Evolutionary conservation across 441 rosid species (phyloP).

Genomic region (Hura crepitans): DNA sequence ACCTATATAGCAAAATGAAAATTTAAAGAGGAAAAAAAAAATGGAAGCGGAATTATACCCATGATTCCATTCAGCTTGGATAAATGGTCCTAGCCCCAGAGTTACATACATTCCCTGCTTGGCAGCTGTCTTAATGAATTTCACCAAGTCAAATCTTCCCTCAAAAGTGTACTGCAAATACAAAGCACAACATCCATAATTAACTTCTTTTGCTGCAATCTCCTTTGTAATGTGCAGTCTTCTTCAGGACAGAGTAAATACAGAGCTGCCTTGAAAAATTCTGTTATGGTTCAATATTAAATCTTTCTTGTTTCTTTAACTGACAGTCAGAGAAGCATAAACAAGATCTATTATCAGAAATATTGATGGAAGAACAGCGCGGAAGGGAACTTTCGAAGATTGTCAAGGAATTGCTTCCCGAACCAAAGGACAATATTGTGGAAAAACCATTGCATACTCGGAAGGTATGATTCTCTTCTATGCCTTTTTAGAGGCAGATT

Average conservation of each 20-base stretch:
- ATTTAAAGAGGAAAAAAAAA: not conserved
- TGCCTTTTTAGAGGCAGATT: slow-evolving; percentile 2
- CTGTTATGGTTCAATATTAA: too few relatives aligned
- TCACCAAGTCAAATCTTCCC: slow-evolving; percentile 69
- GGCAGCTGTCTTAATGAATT: slow-evolving; percentile 56
- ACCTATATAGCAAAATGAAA: not conserved
- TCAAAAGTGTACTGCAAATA: slow-evolving; percentile 56
- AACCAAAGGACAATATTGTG: slow-evolving; percentile 33
- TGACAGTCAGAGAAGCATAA: slow-evolving; percentile 79
- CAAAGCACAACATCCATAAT: not conserved
- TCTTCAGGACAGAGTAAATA: too few relatives aligned
- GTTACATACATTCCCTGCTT: slow-evolving; percentile 58
- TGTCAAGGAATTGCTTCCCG: slow-evolving; percentile 58
- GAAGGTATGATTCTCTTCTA: slow-evolving; percentile 42
- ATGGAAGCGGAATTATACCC: slow-evolving; percentile 45
- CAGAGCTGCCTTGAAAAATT: not conserved
- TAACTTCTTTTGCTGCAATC: not conserved
- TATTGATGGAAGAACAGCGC: slow-evolving; percentile 62
- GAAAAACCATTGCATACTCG: slow-evolving; percentile 44
- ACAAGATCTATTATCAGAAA: slow-evolving; percentile 59
- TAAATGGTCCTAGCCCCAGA: slow-evolving; percentile 80
- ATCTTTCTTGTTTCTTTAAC: slow-evolving; percentile 23
- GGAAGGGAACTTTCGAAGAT: slow-evolving; percentile 58
- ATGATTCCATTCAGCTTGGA: slow-evolving; percentile 97
- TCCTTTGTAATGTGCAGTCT: too few relatives aligned